These are phyloP conservation scores for Erysimum cheiri DNA, from an alignment of 441 rosid species.

Conservation along the genomic window DNA sequence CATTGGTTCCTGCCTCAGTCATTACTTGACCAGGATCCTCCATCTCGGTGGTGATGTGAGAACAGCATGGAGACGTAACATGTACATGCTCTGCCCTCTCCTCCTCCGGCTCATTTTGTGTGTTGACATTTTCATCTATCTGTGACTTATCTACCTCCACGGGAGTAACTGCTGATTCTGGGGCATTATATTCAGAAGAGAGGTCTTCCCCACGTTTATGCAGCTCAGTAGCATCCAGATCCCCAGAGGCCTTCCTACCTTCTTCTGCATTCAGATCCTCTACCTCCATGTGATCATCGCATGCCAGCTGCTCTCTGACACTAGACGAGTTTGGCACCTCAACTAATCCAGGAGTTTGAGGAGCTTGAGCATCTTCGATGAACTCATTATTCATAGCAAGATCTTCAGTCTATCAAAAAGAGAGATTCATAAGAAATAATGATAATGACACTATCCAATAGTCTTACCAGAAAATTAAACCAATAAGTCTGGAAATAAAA, in stretches of 20 bases:
- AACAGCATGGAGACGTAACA: slow-evolving; percentile 54
- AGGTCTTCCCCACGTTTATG: slow-evolving; percentile 42
- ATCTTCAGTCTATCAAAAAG: slow-evolving; percentile 60
- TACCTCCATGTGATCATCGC: slow-evolving; percentile 72
- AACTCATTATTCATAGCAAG: slow-evolving; percentile 54
- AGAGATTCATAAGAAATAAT: slow-evolving; percentile 29
- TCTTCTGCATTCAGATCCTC: slow-evolving; percentile 60
- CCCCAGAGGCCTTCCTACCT: slow-evolving; percentile 45
- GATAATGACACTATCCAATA: not conserved
- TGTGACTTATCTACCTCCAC: slow-evolving; percentile 42
- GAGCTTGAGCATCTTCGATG: slow-evolving; percentile 83
- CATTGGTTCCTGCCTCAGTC: slow-evolving; percentile 43
- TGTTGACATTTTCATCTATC: slow-evolving; percentile 43
- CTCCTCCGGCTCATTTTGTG: slow-evolving; percentile 46
- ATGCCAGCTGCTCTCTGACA: slow-evolving; percentile 67
- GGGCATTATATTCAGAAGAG: slow-evolving; percentile 45
- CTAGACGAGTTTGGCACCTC: slow-evolving; percentile 71
- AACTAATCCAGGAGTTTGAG: slow-evolving; percentile 83
- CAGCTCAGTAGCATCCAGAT: slow-evolving; percentile 46
- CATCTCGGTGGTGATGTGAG: slow-evolving; percentile 51
- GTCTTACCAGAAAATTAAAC: slow-evolving; percentile 3
- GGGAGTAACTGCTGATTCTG: slow-evolving; percentile 44
- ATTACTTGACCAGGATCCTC: slow-evolving; percentile 48
- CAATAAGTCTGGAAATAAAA: slow-evolving; percentile 18
- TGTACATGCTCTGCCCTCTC: slow-evolving; percentile 50